phyloP scores from a whole-genome alignment of 2,329 filamentous ascomycete genomes.

The Penicillium sp. region DNA sequence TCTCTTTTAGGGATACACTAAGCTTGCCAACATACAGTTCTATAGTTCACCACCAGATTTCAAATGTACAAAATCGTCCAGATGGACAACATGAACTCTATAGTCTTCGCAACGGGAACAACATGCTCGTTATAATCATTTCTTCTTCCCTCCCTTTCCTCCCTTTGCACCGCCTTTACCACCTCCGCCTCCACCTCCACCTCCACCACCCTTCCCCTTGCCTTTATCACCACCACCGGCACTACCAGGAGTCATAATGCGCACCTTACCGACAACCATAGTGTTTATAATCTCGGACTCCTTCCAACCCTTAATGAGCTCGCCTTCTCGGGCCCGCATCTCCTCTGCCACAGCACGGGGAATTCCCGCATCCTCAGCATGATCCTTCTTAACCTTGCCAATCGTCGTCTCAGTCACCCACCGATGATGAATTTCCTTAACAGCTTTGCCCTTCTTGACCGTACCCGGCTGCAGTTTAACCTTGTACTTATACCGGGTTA shows the following conservation, averaged over 20 bases:
- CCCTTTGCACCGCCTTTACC: constrained; percentile 30
- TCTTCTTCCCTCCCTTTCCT: constrained; percentile 47
- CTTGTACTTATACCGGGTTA: constrained; percentile 82
- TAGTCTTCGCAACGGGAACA: no score
- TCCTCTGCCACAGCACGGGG: constrained; percentile 66
- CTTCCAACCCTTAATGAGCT: constrained; percentile 79
- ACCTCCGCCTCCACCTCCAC: constrained; percentile 38
- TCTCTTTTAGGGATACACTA: no score
- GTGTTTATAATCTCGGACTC: constrained; percentile 80
- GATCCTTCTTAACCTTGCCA: constrained; percentile 52
- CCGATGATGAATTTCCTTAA: constrained; percentile 82
- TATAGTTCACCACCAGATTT: no score
- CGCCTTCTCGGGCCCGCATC: constrained; percentile 85
- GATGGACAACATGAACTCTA: no score
- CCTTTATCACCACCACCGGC: constrained; percentile 41
- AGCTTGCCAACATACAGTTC: no score
- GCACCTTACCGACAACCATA: constrained; percentile 78
- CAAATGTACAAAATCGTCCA: no score
- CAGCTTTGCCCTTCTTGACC: constrained; percentile 91
- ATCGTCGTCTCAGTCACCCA: constrained; percentile 70
- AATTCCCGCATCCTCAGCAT: constrained; percentile 60
- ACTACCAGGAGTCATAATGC: constrained; percentile 70
- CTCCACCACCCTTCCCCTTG: constrained; percentile 33
- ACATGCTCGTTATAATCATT: no score
- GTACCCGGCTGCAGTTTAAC: constrained; percentile 89